phyloP scores from a whole-genome alignment of 495 filamentous ascomycete species.

The Podospora pseudocomata region DNA sequence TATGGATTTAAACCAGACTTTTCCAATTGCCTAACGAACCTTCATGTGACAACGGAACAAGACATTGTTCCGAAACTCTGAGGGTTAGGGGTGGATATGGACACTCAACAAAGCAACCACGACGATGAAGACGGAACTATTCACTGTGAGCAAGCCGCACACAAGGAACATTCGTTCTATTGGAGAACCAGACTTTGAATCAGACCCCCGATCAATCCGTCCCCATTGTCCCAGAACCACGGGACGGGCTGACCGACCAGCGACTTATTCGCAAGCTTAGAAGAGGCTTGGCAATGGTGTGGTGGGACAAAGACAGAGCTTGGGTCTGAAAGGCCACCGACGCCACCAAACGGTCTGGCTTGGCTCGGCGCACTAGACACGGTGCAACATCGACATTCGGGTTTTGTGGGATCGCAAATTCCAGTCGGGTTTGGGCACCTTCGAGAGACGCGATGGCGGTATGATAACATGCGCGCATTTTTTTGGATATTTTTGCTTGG shows the following conservation, averaged over 20 bases:
- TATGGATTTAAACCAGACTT: background rate
- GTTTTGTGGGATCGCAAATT: background rate
- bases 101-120: background rate
- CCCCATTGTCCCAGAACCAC: no score
- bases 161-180: background rate
- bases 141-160: background rate
- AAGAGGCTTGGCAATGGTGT: background rate
- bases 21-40: background rate
- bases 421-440: background rate
- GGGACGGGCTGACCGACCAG: background rate
- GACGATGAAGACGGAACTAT: background rate
- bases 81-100: background rate
- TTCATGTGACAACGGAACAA: background rate
- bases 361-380: background rate
- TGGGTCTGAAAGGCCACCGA: background rate
- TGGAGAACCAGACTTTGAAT: background rate
- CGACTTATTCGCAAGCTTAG: background rate
- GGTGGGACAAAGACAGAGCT: background rate
- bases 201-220: background rate
- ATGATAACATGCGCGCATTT: conserved; percentile 19
- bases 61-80: background rate
- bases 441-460: conserved; percentile 5
- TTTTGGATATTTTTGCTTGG: conserved; percentile 39
- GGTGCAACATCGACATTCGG: background rate
- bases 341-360: background rate